These are phyloP conservation scores for Pittosporum tobira DNA, from an alignment of 129 eudicot species.

Conservation along the genomic window DNA sequence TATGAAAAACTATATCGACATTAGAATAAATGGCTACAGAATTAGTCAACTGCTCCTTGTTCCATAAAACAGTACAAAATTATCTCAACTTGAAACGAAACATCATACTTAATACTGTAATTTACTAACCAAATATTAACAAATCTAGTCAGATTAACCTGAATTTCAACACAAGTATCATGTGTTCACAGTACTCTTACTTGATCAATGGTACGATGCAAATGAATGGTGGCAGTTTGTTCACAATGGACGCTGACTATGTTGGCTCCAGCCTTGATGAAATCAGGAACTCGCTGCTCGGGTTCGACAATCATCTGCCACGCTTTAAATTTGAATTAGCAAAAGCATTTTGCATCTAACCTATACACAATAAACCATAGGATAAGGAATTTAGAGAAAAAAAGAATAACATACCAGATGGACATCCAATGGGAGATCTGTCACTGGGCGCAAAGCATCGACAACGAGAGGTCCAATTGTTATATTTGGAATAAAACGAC, in stretches of 20 bases:
- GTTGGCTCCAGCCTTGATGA: conserved; percentile 98
- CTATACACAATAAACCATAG: neutral
- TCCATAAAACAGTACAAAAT: no score
- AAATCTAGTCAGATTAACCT: no score
- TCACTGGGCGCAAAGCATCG: conserved; percentile 84
- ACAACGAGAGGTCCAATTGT: conserved; percentile 92
- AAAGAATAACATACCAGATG: conserved; percentile 65
- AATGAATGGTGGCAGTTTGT: conserved; percentile 89
- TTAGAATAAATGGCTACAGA: neutral
- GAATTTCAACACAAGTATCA: no score
- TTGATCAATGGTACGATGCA: conserved; percentile 81
- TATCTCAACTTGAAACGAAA: no score
- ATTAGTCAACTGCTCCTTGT: neutral
- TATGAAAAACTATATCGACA: no score
- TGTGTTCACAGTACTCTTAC: no score
- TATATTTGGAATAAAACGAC: conserved; percentile 93
- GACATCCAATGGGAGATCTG: conserved; percentile 92
- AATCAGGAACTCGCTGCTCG: conserved; percentile 87
- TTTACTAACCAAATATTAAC: no score
- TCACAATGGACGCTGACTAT: conserved; percentile 96
- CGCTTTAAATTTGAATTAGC: conserved; percentile 20
- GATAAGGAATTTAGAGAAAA: neutral
- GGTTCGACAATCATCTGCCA: conserved; percentile 98
- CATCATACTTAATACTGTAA: no score
- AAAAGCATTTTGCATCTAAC: conserved; percentile 6